Base-by-base conservation (phyloP, 163 green algal genomes). In the Chlamydomonas reinhardtii region DNA sequence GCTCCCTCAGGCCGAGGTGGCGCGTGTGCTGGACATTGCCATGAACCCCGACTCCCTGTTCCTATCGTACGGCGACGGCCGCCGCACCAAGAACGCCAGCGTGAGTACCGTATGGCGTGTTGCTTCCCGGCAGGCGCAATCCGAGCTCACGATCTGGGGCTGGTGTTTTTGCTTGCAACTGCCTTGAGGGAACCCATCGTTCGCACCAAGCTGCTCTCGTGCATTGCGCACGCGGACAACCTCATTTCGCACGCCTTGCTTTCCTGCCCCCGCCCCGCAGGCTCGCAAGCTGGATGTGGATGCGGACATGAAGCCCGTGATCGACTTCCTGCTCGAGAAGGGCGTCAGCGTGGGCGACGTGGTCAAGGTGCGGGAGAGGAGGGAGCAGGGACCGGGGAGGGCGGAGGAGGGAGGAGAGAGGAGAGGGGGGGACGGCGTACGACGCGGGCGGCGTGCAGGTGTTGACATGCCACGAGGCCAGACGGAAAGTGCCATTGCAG, bases 31-130 rank as follows among this genome's bases (percentile, higher is more conserved):
- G 48, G 95, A 98, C 62, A 93, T 97, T 11, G 91, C 94, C n/a
- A 98, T 96, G 90, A 98, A 98, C 83, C 95, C 95, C 17, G 94
- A 97, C 82, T 95, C 87, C 0, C 72, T 98, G 25, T 96, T 94
- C 72, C 89, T 94, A 34, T 84, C 85, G 20, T 91, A 93, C 35
- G 88, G 89, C 29, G 89, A 94, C 71, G 89, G 88, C 31, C 92
- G 93, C 64, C 84, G 94, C 2, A 84, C 91, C 24, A 82, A 80
- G 43, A 96, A 95, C 76, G 80, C 88, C 65, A 92, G 88, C 72
- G 93, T 95, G 76, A 86, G 85, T 72, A 6, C 15, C n/a, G 22
- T 54, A 11, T 54, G 43, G 8, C 11, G 43, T 16, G 6, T 54
- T 54, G 48, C 48, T 2, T 61, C 52, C 31, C 15, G 66, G 37